Conservation (phyloP, 2,329 filamentous ascomycete species). For the Scolecobasidium constrictum region DNA sequence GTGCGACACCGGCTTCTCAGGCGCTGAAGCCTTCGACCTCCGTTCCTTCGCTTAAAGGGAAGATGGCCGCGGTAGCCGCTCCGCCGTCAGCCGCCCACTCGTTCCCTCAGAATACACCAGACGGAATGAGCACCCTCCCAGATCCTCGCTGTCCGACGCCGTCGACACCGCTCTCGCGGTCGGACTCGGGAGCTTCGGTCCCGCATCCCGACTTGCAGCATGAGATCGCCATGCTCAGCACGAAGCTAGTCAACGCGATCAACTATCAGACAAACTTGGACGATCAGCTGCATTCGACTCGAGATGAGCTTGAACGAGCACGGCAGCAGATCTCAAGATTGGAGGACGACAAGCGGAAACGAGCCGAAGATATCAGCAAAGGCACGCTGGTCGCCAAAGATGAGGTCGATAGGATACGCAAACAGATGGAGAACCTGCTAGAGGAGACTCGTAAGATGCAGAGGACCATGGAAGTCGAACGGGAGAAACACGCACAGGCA, state of each 20-base stretch:
- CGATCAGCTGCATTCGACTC: slow-evolving; percentile 71
- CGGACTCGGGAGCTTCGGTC: slow-evolving; percentile 26
- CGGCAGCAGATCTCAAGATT: slow-evolving; percentile 56
- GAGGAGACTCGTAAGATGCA: slow-evolving; percentile 2
- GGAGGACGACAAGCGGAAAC: slow-evolving; percentile 58
- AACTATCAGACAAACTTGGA: slow-evolving; percentile 91
- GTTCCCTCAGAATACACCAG: slow-evolving; percentile 28
- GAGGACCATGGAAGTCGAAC: background rate
- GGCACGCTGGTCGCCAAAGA: slow-evolving; percentile 68
- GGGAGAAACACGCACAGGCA: slow-evolving; percentile 16
- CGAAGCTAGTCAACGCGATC: slow-evolving; percentile 93
- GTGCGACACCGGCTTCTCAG: background rate
- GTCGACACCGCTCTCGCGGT: slow-evolving; percentile 20
- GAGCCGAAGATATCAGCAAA: slow-evolving; percentile 57
- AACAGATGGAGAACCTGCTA: slow-evolving; percentile 16
- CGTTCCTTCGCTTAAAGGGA: background rate
- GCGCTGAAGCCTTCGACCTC: background rate
- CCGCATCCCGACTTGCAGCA: slow-evolving; percentile 51
- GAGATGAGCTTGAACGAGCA: slow-evolving; percentile 70
- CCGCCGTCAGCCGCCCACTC: background rate
- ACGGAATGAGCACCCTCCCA: slow-evolving; percentile 59
- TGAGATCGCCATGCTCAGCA: slow-evolving; percentile 83
- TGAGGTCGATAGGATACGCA: slow-evolving; percentile 49
- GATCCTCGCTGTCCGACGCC: slow-evolving; percentile 35
- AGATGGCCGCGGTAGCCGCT: slow-evolving; percentile 5